Percentiles rank a stretch among this genome's conserved stretches.
These are phyloP conservation scores for Pontederia paniculata DNA, from an alignment of 176 grass and related monocot species.

Conservation along the genomic window DNA sequence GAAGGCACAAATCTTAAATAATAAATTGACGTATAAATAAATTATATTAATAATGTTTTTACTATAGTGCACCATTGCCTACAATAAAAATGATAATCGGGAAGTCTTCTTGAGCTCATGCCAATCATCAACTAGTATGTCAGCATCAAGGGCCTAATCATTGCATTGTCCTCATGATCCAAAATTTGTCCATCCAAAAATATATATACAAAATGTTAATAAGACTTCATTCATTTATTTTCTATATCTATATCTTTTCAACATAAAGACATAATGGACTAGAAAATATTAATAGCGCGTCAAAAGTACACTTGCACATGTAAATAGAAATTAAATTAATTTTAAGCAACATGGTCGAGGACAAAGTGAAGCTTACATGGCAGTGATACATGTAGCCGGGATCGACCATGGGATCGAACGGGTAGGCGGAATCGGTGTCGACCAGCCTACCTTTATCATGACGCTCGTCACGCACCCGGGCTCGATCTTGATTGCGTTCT, in stretches of 20 bases:
- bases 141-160: neutral
- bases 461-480: neutral
- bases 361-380: neutral
- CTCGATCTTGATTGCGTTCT: neutral
- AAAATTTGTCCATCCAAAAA: neutral
- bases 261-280: too few species aligned
- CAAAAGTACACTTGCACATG: too few species aligned
- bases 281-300: too few species aligned
- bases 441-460: neutral
- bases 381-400: neutral
- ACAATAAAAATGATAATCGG: too few species aligned
- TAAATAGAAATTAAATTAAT: neutral
- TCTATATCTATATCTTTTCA: too few species aligned
- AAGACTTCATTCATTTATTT: too few species aligned
- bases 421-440: neutral
- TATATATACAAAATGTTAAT: neutral
- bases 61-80: too few species aligned
- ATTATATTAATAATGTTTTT: too few species aligned
- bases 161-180: constrained; percentile 2
- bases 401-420: neutral
- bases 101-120: too few species aligned
- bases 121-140: too few species aligned
- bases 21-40: too few species aligned
- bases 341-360: neutral
- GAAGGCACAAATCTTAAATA: too few species aligned